Base-by-base conservation (phyloP, 352 stramenopile species). In the Aphanomyces cochlioides region DNA sequence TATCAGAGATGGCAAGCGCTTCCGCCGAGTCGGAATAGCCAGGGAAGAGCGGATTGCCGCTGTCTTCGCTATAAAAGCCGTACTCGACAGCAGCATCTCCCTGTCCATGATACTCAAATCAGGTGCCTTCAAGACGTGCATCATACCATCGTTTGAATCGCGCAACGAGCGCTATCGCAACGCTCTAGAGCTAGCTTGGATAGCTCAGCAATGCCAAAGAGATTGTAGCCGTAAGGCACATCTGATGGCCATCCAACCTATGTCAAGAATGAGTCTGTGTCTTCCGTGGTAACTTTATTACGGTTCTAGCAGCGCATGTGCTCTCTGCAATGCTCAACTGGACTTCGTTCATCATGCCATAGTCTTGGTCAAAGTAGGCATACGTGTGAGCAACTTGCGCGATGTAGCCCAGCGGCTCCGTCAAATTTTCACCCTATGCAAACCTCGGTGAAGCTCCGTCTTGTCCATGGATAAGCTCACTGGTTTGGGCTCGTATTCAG, bases 311-410 rank as follows among this genome's bases (percentile, higher is more conserved):
- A 19, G 72, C 75, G 57, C 82, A 90, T 12, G 83, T 93, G 38
- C 74, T 85, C 77, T 91, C 85, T n/a, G 82, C 82, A 38, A 93
- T 90, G 10, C 61, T 80, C 5, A 90, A 67, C 59, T 85, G 73
- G 41, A 84, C 69, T 75, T 93, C 85, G 75, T 93, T 93, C 37
- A 90, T 82, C 47, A 86, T 78, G 54, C 77, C 81, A 64, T 93
- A 93, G 8, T 78, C 80, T 40, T 85, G 82, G 72, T 93, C 85
- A 38, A 89, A 75, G 72, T 88, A 88, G 0, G 76, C 81, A 73
- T 80, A 93, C 0, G 85, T 93, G 58, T 85, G 77, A 5, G 7
- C 15, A 12, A 92, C 79, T 77, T 93, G 72, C 21, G 76, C 74
- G 41, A 87, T 84, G 54, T 75, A 78, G 38, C 79, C 75, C 56